Evolutionary conservation across 2,329 filamentous ascomycete species (phyloP).

Genomic region (Calonectria pseudoreteaudii): DNA sequence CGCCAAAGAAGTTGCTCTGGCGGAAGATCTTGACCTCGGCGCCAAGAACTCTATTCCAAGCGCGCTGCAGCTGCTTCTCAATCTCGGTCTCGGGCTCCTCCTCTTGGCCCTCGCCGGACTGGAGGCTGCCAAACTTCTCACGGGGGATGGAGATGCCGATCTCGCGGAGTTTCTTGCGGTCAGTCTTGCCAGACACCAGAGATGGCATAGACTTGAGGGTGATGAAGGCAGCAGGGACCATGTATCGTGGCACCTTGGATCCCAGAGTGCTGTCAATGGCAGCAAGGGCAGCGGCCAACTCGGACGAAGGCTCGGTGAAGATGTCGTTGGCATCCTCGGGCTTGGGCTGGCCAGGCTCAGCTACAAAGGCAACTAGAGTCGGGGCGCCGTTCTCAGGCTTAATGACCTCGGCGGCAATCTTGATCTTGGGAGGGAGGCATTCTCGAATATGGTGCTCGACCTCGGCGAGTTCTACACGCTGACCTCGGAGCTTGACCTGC

Average conservation of each 20-base stretch:
- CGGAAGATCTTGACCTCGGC: conserved; percentile 48
- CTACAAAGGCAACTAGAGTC: conserved; percentile 37
- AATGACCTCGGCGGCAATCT: conserved; percentile 62
- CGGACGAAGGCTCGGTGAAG: conserved; percentile 44
- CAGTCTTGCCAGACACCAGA: conserved; percentile 40
- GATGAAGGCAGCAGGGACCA: conserved; percentile 38
- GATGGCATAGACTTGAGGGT: conserved; percentile 39
- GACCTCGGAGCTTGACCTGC: conserved; percentile 1
- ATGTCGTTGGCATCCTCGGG: conserved; percentile 19
- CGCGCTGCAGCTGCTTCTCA: conserved; percentile 51
- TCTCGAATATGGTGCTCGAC: conserved; percentile 62
- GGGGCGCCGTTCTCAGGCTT: conserved; percentile 49
- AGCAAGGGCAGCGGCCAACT: conserved; percentile 46
- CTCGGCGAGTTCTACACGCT: conserved; percentile 68
- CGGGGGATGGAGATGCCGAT: conserved; percentile 56
- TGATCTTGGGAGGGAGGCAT: conserved; percentile 51
- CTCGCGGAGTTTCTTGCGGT: conserved; percentile 46
- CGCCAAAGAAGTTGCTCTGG: conserved; percentile 59
- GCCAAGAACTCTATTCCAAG: conserved; percentile 55
- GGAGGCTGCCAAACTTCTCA: conserved; percentile 52
- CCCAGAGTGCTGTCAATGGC: conserved; percentile 48
- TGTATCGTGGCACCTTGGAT: conserved; percentile 38
- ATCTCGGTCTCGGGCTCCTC: conserved; percentile 52
- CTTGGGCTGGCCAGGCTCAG: conserved; percentile 33
- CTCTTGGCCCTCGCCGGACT: conserved; percentile 28